These are phyloP conservation scores for Gloeostereum incarnatum DNA, from an alignment of 768 basidiomycete species.

Conservation along the genomic window DNA sequence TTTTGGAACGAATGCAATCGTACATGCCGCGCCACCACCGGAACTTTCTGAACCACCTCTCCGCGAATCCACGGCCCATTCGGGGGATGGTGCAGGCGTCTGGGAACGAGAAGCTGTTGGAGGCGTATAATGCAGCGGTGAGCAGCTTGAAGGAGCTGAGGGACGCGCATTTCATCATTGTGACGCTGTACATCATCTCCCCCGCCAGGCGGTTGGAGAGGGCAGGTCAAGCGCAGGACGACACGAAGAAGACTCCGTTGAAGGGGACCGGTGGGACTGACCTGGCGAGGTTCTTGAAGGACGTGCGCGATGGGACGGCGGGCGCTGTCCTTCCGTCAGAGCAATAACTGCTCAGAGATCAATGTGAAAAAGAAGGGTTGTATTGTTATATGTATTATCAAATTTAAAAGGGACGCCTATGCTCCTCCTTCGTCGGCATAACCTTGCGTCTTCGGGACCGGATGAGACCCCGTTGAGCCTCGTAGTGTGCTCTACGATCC, in stretches of 20 bases:
- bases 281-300: constrained; percentile 67
- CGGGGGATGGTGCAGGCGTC: constrained; percentile 37
- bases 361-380: too few species aligned
- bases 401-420: too few species aligned
- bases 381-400: too few species aligned
- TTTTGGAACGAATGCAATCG: constrained; percentile 64
- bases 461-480: too few species aligned
- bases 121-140: constrained; percentile 60
- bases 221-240: constrained; percentile 15
- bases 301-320: constrained; percentile 58
- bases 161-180: constrained; percentile 72
- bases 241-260: constrained; percentile 17
- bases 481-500: too few species aligned
- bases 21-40: constrained; percentile 85
- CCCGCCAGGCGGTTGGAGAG: constrained; percentile 38
- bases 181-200: constrained; percentile 64
- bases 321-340: constrained; percentile 28
- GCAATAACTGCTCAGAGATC: too few species aligned
- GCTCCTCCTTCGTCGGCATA: too few species aligned
- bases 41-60: constrained; percentile 63
- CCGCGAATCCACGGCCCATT: constrained; percentile 48
- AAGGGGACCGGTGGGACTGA: constrained; percentile 79
- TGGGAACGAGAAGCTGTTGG: constrained; percentile 22
- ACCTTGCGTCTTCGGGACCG: too few species aligned
- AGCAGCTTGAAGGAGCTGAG: constrained; percentile 61